Evolutionary conservation across 441 rosid species (phyloP).

Genomic region (Pelargonium fulgidum): DNA sequence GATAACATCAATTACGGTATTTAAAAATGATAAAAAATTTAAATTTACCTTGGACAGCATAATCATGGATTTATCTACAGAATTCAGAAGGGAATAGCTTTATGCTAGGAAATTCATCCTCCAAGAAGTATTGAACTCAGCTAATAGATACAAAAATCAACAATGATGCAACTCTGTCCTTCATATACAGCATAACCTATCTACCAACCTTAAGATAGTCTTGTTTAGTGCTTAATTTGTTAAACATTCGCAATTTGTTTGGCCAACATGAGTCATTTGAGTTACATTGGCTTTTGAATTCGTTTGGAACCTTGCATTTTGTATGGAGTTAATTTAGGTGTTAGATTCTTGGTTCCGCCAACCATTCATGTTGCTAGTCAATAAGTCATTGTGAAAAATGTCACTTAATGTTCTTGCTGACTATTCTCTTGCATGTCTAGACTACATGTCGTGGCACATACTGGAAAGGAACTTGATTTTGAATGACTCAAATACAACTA

Average conservation of each 20-base stretch:
- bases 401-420: not conserved
- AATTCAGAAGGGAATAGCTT: not conserved
- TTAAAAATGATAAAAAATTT: too few species aligned
- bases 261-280: not conserved
- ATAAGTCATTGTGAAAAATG: not conserved
- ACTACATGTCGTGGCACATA: not conserved
- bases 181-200: not conserved
- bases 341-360: not conserved
- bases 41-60: not conserved
- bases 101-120: not conserved
- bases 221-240: not conserved
- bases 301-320: not conserved
- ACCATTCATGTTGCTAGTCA: not conserved
- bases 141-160: not conserved
- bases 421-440: not conserved
- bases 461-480: not conserved
- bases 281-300: not conserved
- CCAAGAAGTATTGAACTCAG: not conserved
- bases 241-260: conserved; percentile 3
- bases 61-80: not conserved
- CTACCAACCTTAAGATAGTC: not conserved
- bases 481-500: not conserved
- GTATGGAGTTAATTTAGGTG: not conserved
- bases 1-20: not conserved
- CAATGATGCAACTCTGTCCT: not conserved